Evolutionary conservation across 164 flowering plant species (phyloP).

Genomic region (Vitis cinerea): DNA sequence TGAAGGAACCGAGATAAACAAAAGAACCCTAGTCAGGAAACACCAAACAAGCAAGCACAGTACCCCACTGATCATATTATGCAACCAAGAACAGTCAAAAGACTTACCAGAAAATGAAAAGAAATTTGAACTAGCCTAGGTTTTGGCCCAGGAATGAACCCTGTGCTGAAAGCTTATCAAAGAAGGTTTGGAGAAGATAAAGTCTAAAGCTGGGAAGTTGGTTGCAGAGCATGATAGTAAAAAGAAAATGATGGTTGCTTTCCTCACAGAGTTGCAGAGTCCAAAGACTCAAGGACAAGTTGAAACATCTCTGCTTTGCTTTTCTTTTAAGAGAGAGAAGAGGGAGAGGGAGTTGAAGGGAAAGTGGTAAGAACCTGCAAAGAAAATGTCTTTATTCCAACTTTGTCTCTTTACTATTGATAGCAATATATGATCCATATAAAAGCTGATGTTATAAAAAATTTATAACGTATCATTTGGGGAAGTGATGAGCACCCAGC

Average conservation of each 20-base stretch:
- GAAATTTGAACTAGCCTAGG: neutral
- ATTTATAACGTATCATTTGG: no score
- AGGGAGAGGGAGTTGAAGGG: slow-evolving; percentile 4
- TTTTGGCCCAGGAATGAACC: no score
- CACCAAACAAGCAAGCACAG: neutral
- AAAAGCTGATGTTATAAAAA: no score
- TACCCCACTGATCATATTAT: neutral
- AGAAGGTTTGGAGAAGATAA: no score
- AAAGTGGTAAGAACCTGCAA: slow-evolving; percentile 16
- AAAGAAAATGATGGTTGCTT: slow-evolving; percentile 25
- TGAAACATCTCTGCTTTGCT: neutral
- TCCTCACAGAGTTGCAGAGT: slow-evolving; percentile 11
- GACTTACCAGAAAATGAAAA: neutral
- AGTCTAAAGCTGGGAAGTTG: neutral
- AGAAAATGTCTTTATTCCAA: slow-evolving; percentile 1
- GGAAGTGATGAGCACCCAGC: no score
- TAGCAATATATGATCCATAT: no score
- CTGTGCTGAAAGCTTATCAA: no score
- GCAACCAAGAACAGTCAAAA: neutral
- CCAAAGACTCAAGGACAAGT: neutral
- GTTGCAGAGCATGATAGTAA: slow-evolving; percentile 8
- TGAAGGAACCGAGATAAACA: neutral
- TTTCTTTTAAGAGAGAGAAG: slow-evolving; percentile 6
- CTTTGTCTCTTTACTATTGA: slow-evolving; percentile 2
- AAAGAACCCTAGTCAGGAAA: neutral